phyloP scores from a whole-genome alignment of 495 filamentous ascomycete genomes.

The Hyaloscypha bicolor region DNA sequence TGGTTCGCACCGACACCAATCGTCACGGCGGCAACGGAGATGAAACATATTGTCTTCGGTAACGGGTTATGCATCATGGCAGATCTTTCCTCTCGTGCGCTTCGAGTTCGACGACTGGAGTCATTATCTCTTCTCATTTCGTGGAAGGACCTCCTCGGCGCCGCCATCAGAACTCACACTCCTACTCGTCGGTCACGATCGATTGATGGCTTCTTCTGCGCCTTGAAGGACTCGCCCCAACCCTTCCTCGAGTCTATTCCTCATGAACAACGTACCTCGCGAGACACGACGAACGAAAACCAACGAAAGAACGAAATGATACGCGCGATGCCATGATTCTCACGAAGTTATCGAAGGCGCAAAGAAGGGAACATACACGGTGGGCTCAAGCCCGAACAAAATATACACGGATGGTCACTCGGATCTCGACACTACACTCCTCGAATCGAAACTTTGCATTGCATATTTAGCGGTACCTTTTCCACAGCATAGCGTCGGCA shows the following conservation, averaged over 20 bases:
- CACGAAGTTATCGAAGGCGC: slow-evolving; percentile 37
- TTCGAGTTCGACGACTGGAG: slow-evolving; percentile 51
- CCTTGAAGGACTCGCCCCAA: slow-evolving; percentile 28
- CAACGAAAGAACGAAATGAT: slow-evolving; percentile 22
- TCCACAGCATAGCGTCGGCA: slow-evolving; percentile 32
- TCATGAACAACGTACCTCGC: slow-evolving; percentile 12
- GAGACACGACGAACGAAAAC: slow-evolving; percentile 13
- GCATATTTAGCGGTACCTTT: slow-evolving; percentile 28
- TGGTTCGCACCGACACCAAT: slow-evolving; percentile 48
- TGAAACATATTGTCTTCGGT: slow-evolving; percentile 58
- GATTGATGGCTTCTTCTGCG: slow-evolving; percentile 46
- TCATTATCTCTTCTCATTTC: slow-evolving; percentile 52
- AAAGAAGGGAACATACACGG: slow-evolving; percentile 29
- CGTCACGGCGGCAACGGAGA: slow-evolving; percentile 40
- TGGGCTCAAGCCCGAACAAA: slow-evolving; percentile 16
- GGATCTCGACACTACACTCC: slow-evolving; percentile 16
- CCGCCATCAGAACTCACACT: slow-evolving; percentile 50
- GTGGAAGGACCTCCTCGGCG: slow-evolving; percentile 43
- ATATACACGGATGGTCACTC: slow-evolving; percentile 21
- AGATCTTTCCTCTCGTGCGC: slow-evolving; percentile 44
- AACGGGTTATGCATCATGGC: slow-evolving; percentile 48
- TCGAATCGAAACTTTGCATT: slow-evolving; percentile 24
- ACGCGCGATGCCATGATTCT: slow-evolving; percentile 33
- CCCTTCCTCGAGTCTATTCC: not conserved
- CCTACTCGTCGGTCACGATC: slow-evolving; percentile 51